Base-by-base conservation (phyloP, 371 early-diverging fungal species). In the Rhizopus microsporus region DNA sequence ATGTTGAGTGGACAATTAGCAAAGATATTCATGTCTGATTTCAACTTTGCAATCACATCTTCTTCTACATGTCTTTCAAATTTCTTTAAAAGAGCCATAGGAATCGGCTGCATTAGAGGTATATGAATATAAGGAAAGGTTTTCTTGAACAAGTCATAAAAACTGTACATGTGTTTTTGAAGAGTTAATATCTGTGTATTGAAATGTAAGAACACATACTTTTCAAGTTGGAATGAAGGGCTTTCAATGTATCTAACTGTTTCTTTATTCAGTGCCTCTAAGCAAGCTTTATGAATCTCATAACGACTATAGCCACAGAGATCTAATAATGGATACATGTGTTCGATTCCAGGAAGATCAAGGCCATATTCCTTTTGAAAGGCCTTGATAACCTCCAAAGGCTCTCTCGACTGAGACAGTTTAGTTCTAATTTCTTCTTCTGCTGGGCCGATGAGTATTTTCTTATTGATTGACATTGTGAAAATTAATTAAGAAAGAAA, bases 301-400 rank as follows among this genome's bases (percentile, higher is more conserved):
- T 73, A 66, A 31, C 87, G 69, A 13, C 80, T 70, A 35, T 76
- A 75, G 7, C 82, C 82, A 35, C 82, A 81, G 17, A 81, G 75
- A 61, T 87, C 87, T 5, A 87, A 71, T 3, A 89, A 65, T 3
- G 80, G 80, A 51, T 85, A 86, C 52, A 84, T 77, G 33, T 82
- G 70, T 7, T 78, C 73, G 16, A 85, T 75, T 16, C 74, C 79
- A 7, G 80, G 82, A n/a, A 87, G 67, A 57, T 67, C 57, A 5
- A 77, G 60, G 1, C 77, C 77, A 39, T 71, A 74, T 29, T 69
- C 63, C 6, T 56, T 58, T 54, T 77, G 80, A 45, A 80, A 68
- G 12, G 62, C 54, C 7, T 56, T 55, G 55, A 80, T 74, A 0
- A 71, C 75, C 51, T 77, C 67, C 40, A 67, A 47, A 33, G 76